Evolutionary conservation across 257 asterid species (phyloP).

Genomic region (Coffea eugenioides): DNA sequence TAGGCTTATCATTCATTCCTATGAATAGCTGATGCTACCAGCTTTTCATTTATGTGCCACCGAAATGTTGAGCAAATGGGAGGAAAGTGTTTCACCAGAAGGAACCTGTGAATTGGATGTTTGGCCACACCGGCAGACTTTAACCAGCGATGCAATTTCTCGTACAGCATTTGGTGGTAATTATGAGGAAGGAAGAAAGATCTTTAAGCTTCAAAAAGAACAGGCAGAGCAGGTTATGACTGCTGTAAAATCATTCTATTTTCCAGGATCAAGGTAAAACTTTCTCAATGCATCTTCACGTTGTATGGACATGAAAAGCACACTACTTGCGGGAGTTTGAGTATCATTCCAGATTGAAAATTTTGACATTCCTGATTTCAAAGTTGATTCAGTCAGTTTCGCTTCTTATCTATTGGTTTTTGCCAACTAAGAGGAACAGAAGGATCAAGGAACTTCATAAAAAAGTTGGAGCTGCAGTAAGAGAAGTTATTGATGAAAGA

Average conservation of each 20-base stretch:
- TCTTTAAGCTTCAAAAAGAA: conserved; percentile 20
- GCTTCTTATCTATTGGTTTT: conserved; percentile 18
- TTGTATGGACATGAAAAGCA: neutral
- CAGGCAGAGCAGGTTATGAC: neutral
- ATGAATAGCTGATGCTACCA: conserved; percentile 16
- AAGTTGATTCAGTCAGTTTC: neutral
- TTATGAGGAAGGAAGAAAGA: conserved; percentile 19
- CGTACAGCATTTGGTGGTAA: conserved; percentile 17
- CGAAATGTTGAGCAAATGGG: conserved; percentile 24
- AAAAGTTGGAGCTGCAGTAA: conserved; percentile 21
- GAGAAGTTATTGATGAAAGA: conserved; percentile 27
- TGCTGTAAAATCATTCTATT: neutral
- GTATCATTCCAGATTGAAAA: neutral
- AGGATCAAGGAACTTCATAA: conserved; percentile 35
- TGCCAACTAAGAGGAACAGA: conserved; percentile 39
- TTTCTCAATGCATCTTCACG: neutral
- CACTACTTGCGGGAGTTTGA: neutral
- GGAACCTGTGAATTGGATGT: conserved; percentile 21
- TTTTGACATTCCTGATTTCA: neutral
- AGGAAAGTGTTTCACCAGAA: neutral
- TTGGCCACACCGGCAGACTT: conserved; percentile 11
- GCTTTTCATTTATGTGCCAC: conserved; percentile 9
- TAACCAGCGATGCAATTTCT: conserved; percentile 17
- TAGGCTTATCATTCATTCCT: neutral
- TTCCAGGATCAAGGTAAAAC: conserved; percentile 17